A percentile compares a stretch with the other conserved stretches of the same genome.
These are phyloP conservation scores for Pleurotus pulmonarius DNA, from an alignment of 768 basidiomycete species.

Conservation along the genomic window DNA sequence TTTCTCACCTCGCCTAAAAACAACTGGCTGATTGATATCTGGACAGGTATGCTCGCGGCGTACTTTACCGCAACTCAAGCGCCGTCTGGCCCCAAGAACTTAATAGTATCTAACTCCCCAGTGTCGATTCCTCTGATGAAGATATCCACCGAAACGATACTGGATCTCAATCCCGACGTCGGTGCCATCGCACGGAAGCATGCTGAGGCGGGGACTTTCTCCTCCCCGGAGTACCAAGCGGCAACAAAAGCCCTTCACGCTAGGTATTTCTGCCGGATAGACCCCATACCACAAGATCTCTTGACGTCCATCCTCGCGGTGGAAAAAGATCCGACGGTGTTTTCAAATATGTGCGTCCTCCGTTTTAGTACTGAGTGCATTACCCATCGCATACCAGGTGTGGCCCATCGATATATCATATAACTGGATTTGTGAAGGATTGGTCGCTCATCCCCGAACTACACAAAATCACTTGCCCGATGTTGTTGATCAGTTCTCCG, in stretches of 20 bases:
- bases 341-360: constrained; percentile 26
- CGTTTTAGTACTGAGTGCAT: background rate
- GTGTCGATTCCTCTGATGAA: constrained; percentile 24
- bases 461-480: constrained; percentile 16
- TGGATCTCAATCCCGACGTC: background rate
- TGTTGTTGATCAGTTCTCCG: constrained; percentile 19
- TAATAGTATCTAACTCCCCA: constrained; percentile 28
- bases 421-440: constrained; percentile 18
- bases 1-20: too few species aligned
- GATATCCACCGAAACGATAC: background rate
- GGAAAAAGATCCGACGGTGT: constrained; percentile 27
- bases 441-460: constrained; percentile 19
- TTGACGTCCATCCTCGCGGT: constrained; percentile 18
- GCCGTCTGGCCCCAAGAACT: constrained; percentile 31
- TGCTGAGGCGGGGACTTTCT: background rate
- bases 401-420: constrained; percentile 30
- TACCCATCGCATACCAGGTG: constrained; percentile 19
- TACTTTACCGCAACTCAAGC: constrained; percentile 34
- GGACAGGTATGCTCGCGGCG: constrained; percentile 38
- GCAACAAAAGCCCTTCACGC: constrained; percentile 23
- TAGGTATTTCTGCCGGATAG: constrained; percentile 29
- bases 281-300: constrained; percentile 30
- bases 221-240: constrained; percentile 26
- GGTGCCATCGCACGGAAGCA: background rate
- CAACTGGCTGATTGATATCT: too few species aligned